Evolutionary conservation across 2,329 filamentous ascomycete species (phyloP).

Genomic region (Juglanconis sp.): DNA sequence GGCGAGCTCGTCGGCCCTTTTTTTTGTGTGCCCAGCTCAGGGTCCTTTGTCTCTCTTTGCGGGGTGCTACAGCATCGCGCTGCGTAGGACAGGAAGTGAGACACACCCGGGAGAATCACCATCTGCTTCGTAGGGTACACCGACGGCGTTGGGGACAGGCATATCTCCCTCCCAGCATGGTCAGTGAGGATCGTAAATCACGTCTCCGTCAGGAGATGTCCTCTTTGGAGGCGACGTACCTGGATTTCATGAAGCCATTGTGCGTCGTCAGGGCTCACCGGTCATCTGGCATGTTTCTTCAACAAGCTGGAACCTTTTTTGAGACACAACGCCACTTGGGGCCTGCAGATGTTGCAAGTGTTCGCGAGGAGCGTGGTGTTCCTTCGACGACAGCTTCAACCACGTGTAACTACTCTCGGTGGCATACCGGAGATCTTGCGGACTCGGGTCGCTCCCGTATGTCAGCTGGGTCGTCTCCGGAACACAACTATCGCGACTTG

Average conservation of each 20-base stretch:
- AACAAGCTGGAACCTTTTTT: background rate
- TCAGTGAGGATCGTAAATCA: no score
- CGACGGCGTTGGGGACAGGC: background rate
- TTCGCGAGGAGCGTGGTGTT: background rate
- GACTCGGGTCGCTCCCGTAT: no score
- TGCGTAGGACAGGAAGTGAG: conserved; percentile 13
- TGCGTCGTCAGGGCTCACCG: background rate
- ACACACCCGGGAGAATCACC: background rate
- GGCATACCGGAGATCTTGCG: background rate
- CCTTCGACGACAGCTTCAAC: background rate
- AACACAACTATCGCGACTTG: background rate
- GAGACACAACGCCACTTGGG: background rate
- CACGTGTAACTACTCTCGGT: background rate
- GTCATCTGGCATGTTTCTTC: background rate
- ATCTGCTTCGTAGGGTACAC: background rate
- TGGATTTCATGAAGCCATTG: background rate
- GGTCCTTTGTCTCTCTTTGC: conserved; percentile 2
- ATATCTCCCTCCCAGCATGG: background rate
- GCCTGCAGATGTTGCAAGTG: background rate
- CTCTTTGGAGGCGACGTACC: background rate
- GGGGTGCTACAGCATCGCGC: conserved; percentile 7
- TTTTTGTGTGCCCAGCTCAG: background rate
- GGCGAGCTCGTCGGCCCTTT: background rate
- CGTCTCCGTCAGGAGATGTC: background rate
- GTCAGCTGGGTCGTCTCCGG: no score